Evolutionary conservation across 257 asterid species (phyloP).

Genomic region (Solanum gandarillasii): DNA sequence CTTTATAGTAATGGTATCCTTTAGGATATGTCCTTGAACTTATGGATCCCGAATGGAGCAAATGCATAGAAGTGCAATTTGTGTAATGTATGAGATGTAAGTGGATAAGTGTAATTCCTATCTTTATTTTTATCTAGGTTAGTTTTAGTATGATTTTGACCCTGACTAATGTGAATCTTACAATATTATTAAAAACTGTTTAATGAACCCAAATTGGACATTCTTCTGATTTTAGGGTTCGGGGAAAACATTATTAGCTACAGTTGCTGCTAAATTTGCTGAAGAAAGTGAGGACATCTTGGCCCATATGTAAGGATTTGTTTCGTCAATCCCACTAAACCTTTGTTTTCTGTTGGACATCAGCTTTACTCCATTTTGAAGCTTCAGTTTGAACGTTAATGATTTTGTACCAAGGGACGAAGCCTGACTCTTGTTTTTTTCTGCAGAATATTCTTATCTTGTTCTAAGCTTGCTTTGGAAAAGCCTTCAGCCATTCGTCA

Average conservation of each 20-base stretch:
- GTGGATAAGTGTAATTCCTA: background rate
- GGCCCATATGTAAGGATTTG: constrained; percentile 59
- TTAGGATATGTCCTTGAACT: background rate
- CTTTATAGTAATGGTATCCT: background rate
- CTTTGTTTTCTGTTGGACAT: background rate
- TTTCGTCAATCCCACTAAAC: background rate
- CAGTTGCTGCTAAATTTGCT: constrained; percentile 57
- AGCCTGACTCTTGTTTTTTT: constrained; percentile 1
- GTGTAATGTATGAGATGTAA: background rate
- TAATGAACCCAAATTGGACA: background rate
- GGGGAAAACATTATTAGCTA: constrained; percentile 82
- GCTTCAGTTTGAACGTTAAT: background rate
- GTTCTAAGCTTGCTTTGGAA: constrained; percentile 77
- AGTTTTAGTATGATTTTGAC: background rate
- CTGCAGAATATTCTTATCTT: constrained; percentile 59
- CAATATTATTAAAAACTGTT: background rate
- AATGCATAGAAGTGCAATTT: background rate
- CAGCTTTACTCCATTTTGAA: background rate
- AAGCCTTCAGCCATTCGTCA: constrained; percentile 67
- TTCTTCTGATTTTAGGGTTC: constrained; percentile 42
- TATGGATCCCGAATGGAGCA: background rate
- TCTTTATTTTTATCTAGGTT: background rate
- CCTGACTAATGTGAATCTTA: background rate
- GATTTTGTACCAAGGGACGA: background rate
- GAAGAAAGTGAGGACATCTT: constrained; percentile 62